phyloP scores from a whole-genome alignment of 768 basidiomycete genomes.

The Amanita thiersii region DNA sequence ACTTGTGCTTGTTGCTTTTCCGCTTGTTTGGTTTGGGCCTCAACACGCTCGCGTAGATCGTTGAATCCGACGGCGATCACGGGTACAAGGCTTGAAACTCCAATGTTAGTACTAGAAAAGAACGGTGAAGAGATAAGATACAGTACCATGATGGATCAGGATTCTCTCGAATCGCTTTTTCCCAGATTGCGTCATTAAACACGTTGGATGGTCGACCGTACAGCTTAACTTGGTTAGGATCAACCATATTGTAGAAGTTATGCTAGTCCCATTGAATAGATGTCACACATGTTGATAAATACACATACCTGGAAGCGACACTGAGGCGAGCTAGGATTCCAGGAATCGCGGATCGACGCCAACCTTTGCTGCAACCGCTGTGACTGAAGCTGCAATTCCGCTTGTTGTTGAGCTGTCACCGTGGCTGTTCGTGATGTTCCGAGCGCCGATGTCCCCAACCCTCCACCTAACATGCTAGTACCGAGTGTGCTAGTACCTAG shows the following conservation, averaged over 20 bases:
- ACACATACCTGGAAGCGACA: slow-evolving; percentile 73
- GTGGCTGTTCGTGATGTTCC: slow-evolving; percentile 27
- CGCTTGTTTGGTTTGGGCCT: slow-evolving; percentile 64
- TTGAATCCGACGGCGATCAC: slow-evolving; percentile 78
- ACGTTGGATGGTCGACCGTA: slow-evolving; percentile 71
- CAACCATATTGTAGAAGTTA: slow-evolving; percentile 80
- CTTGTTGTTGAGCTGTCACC: slow-evolving; percentile 34
- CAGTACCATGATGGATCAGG: slow-evolving; percentile 69
- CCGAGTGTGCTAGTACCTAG: slow-evolving; percentile 20
- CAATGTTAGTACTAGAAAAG: slow-evolving; percentile 2
- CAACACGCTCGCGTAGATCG: slow-evolving; percentile 69
- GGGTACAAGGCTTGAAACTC: slow-evolving; percentile 53
- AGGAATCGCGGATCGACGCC: slow-evolving; percentile 57
- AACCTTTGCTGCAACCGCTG: slow-evolving; percentile 47
- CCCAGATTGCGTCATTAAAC: slow-evolving; percentile 66
- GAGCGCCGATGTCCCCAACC: slow-evolving; percentile 23
- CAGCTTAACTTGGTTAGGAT: slow-evolving; percentile 52
- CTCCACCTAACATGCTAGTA: slow-evolving; percentile 25
- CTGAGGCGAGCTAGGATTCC: slow-evolving; percentile 58
- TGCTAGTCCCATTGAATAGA: slow-evolving; percentile 33
- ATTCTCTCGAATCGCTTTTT: slow-evolving; percentile 72
- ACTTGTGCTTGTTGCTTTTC: slow-evolving; percentile 60
- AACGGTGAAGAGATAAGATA: slow-evolving; percentile 1
- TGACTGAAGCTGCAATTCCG: slow-evolving; percentile 57
- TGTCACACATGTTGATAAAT: neutral